A percentile compares a stretch with the other conserved stretches of the same genome.
Evolutionary conservation across 1,139 yeast genomes (phyloP).

Genomic region (Blastobotrys illinoisensis): DNA sequence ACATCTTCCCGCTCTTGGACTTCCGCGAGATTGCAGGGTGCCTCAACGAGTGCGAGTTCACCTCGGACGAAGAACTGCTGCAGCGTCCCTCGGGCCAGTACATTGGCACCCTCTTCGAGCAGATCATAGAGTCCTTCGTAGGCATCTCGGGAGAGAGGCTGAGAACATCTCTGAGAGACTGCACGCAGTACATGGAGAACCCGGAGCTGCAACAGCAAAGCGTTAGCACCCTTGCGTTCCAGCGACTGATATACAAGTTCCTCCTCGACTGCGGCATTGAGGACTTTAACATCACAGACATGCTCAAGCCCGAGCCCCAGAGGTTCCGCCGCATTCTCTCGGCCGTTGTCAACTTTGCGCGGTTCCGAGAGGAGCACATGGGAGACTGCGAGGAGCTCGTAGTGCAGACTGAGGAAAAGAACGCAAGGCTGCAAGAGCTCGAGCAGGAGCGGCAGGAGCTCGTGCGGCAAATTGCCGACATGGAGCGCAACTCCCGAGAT

Average conservation of each 20-base stretch:
- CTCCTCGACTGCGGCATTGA: slow-evolving; percentile 68
- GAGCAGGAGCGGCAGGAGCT: slow-evolving; percentile 44
- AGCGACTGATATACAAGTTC: slow-evolving; percentile 56
- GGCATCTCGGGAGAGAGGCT: slow-evolving; percentile 51
- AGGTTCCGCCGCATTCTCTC: slow-evolving; percentile 64
- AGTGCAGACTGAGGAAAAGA: slow-evolving; percentile 46
- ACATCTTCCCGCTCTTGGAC: slow-evolving; percentile 61
- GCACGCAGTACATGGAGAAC: slow-evolving; percentile 24
- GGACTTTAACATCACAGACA: slow-evolving; percentile 70
- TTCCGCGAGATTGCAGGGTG: slow-evolving; percentile 57
- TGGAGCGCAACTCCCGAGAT: slow-evolving; percentile 23
- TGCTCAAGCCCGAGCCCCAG: slow-evolving; percentile 61
- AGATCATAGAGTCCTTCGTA: slow-evolving; percentile 63
- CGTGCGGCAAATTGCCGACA: slow-evolving; percentile 27
- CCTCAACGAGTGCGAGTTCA: slow-evolving; percentile 38
- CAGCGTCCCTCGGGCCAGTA: slow-evolving; percentile 61
- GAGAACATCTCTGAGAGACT: slow-evolving; percentile 30
- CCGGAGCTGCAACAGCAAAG: slow-evolving; percentile 27
- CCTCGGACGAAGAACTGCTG: slow-evolving; percentile 54
- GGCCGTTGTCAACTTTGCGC: slow-evolving; percentile 79
- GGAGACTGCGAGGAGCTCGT: slow-evolving; percentile 61
- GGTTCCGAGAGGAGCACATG: slow-evolving; percentile 75
- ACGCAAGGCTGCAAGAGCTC: slow-evolving; percentile 39
- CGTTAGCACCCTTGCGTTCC: slow-evolving; percentile 47
- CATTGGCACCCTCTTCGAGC: slow-evolving; percentile 58